Conservation (phyloP, 202 grass and related monocot species). For the Brachypodium distachyon region DNA sequence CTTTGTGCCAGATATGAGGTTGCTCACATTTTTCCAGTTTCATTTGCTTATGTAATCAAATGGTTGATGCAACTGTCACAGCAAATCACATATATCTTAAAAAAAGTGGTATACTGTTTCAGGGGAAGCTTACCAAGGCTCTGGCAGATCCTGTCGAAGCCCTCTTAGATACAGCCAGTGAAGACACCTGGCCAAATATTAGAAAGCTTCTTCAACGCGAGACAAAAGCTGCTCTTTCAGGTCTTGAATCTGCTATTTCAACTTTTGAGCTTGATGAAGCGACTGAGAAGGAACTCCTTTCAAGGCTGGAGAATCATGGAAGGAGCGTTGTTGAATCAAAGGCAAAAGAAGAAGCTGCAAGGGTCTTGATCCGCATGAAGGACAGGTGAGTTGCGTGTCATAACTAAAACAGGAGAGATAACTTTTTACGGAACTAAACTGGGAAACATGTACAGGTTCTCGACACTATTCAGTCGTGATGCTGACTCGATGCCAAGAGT, state of each 20-base stretch:
- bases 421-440: not conserved
- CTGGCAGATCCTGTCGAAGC: conserved; percentile 83
- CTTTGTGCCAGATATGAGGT: conserved; percentile 84
- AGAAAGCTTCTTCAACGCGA: conserved; percentile 80
- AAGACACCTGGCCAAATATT: conserved; percentile 87
- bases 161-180: conserved; percentile 77
- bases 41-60: not conserved
- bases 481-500: conserved; percentile 93
- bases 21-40: not conserved
- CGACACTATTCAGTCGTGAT: conserved; percentile 80
- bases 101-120: conserved; percentile 25
- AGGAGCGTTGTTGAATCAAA: conserved; percentile 83
- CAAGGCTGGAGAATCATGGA: conserved; percentile 64
- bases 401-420: not conserved
- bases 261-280: conserved; percentile 76
- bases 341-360: conserved; percentile 84
- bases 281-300: conserved; percentile 59
- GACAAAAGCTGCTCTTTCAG: conserved; percentile 57
- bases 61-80: not conserved
- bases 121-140: conserved; percentile 77
- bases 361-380: conserved; percentile 96
- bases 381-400: conserved; percentile 49
- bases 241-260: conserved; percentile 57
- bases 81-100: not conserved
- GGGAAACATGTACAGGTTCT: conserved; percentile 52